Evolutionary conservation across 73 alveolate genomes (phyloP).

Genomic region (Blepharisma stoltei): DNA sequence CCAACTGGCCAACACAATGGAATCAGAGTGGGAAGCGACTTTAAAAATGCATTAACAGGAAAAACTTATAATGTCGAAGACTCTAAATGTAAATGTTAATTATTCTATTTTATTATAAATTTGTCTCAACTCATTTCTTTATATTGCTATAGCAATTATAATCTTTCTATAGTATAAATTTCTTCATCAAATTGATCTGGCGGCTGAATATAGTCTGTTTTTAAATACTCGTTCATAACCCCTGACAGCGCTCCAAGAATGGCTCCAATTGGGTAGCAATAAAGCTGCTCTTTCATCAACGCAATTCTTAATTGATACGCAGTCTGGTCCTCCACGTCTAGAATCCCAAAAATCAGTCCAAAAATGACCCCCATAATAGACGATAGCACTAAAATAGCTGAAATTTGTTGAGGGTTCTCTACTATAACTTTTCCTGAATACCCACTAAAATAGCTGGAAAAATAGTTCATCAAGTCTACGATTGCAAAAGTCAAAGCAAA

Average conservation of each 20-base stretch:
- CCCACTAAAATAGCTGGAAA: constrained; percentile 32
- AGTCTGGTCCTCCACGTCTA: constrained; percentile 34
- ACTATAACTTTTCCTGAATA: constrained; percentile 27
- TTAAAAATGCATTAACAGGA: too few species aligned
- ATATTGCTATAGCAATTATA: too few species aligned
- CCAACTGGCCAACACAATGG: constrained; percentile 37
- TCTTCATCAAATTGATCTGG: constrained; percentile 11
- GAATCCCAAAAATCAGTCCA: constrained; percentile 36
- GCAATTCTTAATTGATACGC: constrained; percentile 15
- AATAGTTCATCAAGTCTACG: constrained; percentile 36
- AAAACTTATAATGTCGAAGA: too few species aligned
- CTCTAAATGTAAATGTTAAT: too few species aligned
- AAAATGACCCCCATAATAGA: constrained; percentile 38
- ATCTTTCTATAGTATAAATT: not conserved
- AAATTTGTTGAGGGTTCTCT: constrained; percentile 33
- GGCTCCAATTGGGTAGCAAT: constrained; percentile 31
- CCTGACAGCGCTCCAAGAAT: constrained; percentile 28
- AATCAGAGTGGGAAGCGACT: constrained; percentile 20
- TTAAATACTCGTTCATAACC: constrained; percentile 11
- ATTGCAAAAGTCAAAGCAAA: constrained; percentile 36
- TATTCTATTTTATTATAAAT: too few species aligned
- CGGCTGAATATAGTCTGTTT: not conserved
- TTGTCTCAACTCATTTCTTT: too few species aligned
- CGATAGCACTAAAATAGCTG: constrained; percentile 19
- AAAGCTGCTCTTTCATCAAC: constrained; percentile 25